phyloP scores from a whole-genome alignment of 2,329 filamentous ascomycete genomes.

The Stagonosporopsis cucurbitacearum region DNA sequence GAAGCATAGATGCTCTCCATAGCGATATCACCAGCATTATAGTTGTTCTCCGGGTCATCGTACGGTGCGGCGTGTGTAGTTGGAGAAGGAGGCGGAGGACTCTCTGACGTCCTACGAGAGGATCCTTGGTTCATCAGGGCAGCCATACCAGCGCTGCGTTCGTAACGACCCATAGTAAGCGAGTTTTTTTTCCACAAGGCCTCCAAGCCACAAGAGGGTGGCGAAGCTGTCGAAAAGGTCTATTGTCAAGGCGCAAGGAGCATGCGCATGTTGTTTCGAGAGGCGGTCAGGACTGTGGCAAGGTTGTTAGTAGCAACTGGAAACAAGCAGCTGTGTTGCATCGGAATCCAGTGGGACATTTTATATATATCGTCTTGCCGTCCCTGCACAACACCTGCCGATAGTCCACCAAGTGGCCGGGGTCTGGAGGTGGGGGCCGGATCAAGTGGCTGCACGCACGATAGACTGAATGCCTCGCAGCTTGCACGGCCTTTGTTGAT shows the following conservation, averaged over 20 bases:
- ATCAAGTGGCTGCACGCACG: neutral
- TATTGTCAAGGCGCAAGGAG: neutral
- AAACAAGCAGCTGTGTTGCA: neutral
- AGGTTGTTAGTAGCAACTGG: neutral
- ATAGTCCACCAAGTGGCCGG: constrained; percentile 1
- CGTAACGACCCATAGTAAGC: constrained; percentile 3
- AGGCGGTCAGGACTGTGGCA: neutral
- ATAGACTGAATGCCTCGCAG: neutral
- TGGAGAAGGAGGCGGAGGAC: constrained; percentile 7
- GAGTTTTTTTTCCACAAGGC: too few relatives aligned
- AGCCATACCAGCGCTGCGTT: constrained; percentile 4
- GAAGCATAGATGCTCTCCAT: constrained; percentile 34
- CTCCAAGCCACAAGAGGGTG: neutral
- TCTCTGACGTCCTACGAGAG: constrained; percentile 1
- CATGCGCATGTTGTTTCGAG: neutral
- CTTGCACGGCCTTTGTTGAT: too few relatives aligned
- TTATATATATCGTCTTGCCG: constrained; percentile 4
- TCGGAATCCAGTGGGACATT: neutral
- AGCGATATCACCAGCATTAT: constrained; percentile 31
- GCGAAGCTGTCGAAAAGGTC: neutral
- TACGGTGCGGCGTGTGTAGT: constrained; percentile 24
- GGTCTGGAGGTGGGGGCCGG: constrained; percentile 9
- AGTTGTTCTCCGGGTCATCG: constrained; percentile 17
- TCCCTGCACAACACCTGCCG: constrained; percentile 2
- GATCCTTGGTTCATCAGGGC: constrained; percentile 10